Percentiles rank a stretch among this genome's conserved stretches.
These are phyloP conservation scores for Xylariaceae sp. DNA, from an alignment of 2,329 filamentous ascomycete genomes.

Conservation along the genomic window DNA sequence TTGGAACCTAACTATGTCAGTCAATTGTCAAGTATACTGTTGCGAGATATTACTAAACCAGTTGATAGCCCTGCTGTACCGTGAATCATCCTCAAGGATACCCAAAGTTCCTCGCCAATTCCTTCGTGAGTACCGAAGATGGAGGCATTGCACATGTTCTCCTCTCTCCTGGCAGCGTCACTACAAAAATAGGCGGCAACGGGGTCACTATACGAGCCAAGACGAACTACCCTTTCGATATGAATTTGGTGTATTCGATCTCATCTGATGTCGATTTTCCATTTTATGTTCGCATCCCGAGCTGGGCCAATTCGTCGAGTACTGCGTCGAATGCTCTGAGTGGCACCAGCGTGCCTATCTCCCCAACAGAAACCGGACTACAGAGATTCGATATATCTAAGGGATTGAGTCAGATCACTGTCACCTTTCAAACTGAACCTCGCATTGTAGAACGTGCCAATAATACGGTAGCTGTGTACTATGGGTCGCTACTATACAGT, in stretches of 20 bases:
- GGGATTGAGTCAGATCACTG: conserved; percentile 21
- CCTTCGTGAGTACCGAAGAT: conserved; percentile 41
- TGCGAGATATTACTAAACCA: not conserved
- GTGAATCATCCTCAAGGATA: conserved; percentile 54
- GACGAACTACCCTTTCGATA: conserved; percentile 42
- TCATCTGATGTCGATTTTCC: conserved; percentile 28
- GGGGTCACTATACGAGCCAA: conserved; percentile 40
- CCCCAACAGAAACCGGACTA: conserved; percentile 23
- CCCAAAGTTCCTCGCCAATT: conserved; percentile 49
- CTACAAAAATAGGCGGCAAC: conserved; percentile 35
- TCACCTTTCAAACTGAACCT: conserved; percentile 27
- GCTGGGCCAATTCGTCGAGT: conserved; percentile 28
- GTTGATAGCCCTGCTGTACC: conserved; percentile 44
- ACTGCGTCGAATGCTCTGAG: conserved; percentile 16
- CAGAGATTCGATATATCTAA: conserved; percentile 25
- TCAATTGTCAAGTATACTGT: not conserved
- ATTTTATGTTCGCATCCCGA: conserved; percentile 33
- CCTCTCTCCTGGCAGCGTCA: conserved; percentile 42
- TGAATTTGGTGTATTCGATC: conserved; percentile 31
- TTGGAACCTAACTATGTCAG: conserved; percentile 44
- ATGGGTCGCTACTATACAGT: conserved; percentile 31
- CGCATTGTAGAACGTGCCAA: conserved; percentile 30
- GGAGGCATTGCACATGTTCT: conserved; percentile 48
- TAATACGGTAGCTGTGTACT: conserved; percentile 31
- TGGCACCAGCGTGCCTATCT: conserved; percentile 11